A percentile compares a stretch with the other conserved stretches of the same genome.
Conservation (phyloP, 768 basidiomycete genomes). For the Amanita inopinata region DNA sequence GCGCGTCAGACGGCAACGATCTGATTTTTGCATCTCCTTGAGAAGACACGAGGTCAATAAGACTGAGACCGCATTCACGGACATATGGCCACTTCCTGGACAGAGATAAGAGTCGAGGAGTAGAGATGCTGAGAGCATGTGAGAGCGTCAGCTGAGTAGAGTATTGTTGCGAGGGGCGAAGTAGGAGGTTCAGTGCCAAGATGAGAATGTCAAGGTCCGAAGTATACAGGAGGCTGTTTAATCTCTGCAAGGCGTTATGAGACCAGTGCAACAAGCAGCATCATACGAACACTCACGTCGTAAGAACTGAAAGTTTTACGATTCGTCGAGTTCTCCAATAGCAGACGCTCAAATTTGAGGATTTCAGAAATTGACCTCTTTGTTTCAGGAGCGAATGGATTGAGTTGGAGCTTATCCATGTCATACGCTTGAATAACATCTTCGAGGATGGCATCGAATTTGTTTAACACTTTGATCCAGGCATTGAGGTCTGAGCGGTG, state of each 20-base stretch:
- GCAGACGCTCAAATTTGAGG: constrained; percentile 76
- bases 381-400: constrained; percentile 62
- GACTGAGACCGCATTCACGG: constrained; percentile 70
- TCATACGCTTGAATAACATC: constrained; percentile 77
- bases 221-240: constrained; percentile 81
- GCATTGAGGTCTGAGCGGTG: constrained; percentile 93
- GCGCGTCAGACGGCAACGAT: constrained; percentile 58
- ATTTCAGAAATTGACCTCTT: constrained; percentile 76
- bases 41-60: constrained; percentile 59
- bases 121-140: constrained; percentile 73
- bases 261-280: constrained; percentile 5
- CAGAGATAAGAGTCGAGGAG: constrained; percentile 70
- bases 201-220: constrained; percentile 86
- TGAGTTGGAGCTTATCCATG: constrained; percentile 75
- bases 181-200: constrained; percentile 71
- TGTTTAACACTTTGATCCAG: constrained; percentile 94
- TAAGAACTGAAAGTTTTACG: constrained; percentile 94
- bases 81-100: constrained; percentile 79
- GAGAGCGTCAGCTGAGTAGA: constrained; percentile 80
- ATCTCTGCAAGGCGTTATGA: constrained; percentile 44
- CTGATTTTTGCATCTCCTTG: constrained; percentile 45
- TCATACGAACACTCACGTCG: constrained; percentile 56
- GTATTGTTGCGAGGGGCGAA: constrained; percentile 94
- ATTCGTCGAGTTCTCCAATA: constrained; percentile 97
- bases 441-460: constrained; percentile 85